A percentile compares a stretch with the other conserved stretches of the same genome.
Evolutionary conservation across 331 rosid genomes (phyloP).

Genomic region (Malus hybrid): DNA sequence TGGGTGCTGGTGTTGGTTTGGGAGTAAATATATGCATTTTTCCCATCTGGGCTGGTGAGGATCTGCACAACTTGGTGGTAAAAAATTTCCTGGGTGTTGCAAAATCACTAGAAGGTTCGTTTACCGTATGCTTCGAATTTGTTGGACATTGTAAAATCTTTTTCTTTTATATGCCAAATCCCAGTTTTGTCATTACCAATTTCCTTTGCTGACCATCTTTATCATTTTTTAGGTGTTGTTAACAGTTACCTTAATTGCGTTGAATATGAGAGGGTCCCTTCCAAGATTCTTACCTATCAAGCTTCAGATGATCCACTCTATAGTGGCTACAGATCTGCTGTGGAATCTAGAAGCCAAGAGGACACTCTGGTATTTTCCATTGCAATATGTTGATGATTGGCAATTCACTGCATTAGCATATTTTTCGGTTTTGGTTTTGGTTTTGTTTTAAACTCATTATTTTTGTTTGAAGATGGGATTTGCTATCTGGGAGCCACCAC

Average conservation of each 20-base stretch:
- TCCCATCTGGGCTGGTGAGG: constrained; percentile 99
- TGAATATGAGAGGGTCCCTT: constrained; percentile 82
- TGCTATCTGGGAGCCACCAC: constrained; percentile 99
- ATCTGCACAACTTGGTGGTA: constrained; percentile 78
- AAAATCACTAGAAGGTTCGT: constrained; percentile 74
- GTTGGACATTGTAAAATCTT: constrained; percentile 1
- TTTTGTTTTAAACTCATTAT: not conserved
- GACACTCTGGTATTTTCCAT: constrained; percentile 63
- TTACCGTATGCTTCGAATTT: constrained; percentile 1
- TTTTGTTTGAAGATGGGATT: constrained; percentile 73
- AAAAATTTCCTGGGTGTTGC: constrained; percentile 84
- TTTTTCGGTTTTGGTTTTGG: not conserved
- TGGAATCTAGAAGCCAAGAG: constrained; percentile 85
- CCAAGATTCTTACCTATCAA: constrained; percentile 90
- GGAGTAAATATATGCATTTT: constrained; percentile 72
- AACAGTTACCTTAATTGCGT: constrained; percentile 63
- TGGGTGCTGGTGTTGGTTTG: constrained; percentile 82
- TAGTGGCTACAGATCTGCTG: constrained; percentile 83
- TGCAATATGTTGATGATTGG: constrained; percentile 4
- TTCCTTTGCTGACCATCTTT: constrained; percentile 2
- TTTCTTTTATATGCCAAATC: not conserved
- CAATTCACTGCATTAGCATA: not conserved
- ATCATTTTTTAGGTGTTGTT: constrained; percentile 57
- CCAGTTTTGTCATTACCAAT: constrained; percentile 3
- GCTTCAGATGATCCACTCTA: constrained; percentile 84